Base-by-base conservation (phyloP, 371 early-diverging fungal genomes). In the Mortierella sp. region DNA sequence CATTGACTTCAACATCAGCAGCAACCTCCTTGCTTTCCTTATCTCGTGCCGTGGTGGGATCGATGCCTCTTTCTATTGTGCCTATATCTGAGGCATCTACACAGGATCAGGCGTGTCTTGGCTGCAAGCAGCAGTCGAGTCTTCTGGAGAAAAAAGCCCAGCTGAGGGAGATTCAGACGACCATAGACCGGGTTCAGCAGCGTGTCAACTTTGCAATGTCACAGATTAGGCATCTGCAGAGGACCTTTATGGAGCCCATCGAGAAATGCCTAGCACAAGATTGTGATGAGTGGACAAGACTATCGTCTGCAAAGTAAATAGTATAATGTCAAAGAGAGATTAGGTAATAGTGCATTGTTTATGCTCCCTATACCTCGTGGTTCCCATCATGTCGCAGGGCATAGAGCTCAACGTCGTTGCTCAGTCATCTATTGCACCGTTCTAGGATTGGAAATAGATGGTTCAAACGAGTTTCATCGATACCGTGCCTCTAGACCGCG, bases 241-340 rank as follows among this genome's bases (percentile, higher is more conserved):
- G 60, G 24, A 50, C 60, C 28, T 41, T 50, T 30, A 21, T 50
- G 6, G 19, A 24, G 12, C 60, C 60, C 8, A 30, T 60, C 24
- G 50, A 60, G 43, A 21, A 21, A 2, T 37, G 41, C 27, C 32
- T 60, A 4, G 41, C 23, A 15, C 28, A 60, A 11, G 50, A 60
- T 24, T 31, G 31, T 14, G 31, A 31, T 6, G n/a, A 34, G 8
- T 30, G 56, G 31, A 12, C 12, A 39, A 23, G 49, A 12, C 31
- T 37, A 6, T 44, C 44, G 21, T n/a, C 44, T 4, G 44, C 44
- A 8, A 19, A 8, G n/a, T 19, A 19, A 44, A 19, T n/a, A n/a
- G 7, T n/a, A 7, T 43, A 6, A n/a, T 37, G 37, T 14, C n/a
- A n/a, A n/a, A n/a, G n/a, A n/a, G n/a, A n/a, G n/a, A n/a, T n/a